A percentile compares a stretch with the other conserved stretches of the same genome.
phyloP scores from a whole-genome alignment of 2,329 filamentous ascomycete genomes.

The Cytospora piceicola region DNA sequence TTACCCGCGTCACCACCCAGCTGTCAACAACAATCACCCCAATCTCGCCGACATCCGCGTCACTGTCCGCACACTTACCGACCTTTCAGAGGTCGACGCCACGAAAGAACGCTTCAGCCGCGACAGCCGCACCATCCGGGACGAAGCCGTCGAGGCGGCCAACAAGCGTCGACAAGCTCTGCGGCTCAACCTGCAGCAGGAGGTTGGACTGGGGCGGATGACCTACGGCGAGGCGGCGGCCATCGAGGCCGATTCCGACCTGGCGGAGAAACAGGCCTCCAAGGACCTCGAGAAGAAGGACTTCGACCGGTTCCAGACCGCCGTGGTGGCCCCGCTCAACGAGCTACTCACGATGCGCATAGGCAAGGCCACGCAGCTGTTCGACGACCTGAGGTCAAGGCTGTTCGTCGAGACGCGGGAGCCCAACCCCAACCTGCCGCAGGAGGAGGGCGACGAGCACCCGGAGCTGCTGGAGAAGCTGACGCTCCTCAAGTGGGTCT shows the following conservation, averaged over 20 bases:
- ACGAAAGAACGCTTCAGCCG: constrained; percentile 66
- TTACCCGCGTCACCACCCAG: constrained; percentile 92
- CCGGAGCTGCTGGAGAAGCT: constrained; percentile 93
- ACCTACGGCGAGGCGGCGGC: constrained; percentile 81
- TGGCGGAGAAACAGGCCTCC: constrained; percentile 69
- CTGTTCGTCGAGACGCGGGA: constrained; percentile 73
- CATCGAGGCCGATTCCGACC: constrained; percentile 75
- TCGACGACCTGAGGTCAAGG: constrained; percentile 72
- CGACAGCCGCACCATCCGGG: constrained; percentile 61
- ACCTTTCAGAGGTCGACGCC: constrained; percentile 71
- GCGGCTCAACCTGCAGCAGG: constrained; percentile 74
- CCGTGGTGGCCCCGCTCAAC: constrained; percentile 83
- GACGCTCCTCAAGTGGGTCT: constrained; percentile 94
- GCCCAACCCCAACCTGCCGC: constrained; percentile 77
- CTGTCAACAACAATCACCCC: constrained; percentile 94
- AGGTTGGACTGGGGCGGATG: constrained; percentile 78
- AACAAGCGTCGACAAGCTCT: constrained; percentile 65
- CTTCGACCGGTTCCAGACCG: constrained; percentile 82
- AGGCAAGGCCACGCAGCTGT: constrained; percentile 72
- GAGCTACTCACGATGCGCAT: constrained; percentile 79
- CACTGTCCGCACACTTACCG: constrained; percentile 72
- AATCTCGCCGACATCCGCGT: constrained; percentile 79
- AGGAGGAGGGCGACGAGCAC: constrained; percentile 93
- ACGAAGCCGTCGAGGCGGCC: constrained; percentile 56
- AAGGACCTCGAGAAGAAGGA: constrained; percentile 77